These are phyloP conservation scores for Boletus rufocinnamomeus DNA, from an alignment of 768 basidiomycete species.

Conservation along the genomic window DNA sequence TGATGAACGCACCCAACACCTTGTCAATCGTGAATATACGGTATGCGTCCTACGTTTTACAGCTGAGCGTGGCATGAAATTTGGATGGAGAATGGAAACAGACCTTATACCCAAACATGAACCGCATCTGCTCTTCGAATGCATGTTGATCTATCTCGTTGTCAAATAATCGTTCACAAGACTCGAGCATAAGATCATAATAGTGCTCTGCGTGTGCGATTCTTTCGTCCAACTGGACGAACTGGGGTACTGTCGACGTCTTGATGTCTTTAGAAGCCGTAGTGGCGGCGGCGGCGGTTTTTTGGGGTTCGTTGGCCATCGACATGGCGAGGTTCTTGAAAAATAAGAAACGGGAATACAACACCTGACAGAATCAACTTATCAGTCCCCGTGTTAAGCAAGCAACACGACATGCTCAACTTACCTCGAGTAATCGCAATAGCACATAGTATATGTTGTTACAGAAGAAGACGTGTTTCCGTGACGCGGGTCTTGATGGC, in stretches of 20 bases:
- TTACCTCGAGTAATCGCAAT: conserved; percentile 82
- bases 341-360: conserved; percentile 77
- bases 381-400: conserved; percentile 2
- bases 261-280: conserved; percentile 31
- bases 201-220: conserved; percentile 59
- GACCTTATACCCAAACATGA: conserved; percentile 84
- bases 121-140: conserved; percentile 91
- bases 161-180: conserved; percentile 90
- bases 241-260: conserved; percentile 31
- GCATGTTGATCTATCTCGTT: conserved; percentile 83
- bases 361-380: conserved; percentile 49
- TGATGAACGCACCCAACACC: conserved; percentile 83
- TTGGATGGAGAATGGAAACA: not conserved
- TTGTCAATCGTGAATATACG: conserved; percentile 95
- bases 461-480: conserved; percentile 73
- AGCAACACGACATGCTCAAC: conserved; percentile 22
- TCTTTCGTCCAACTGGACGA: conserved; percentile 36
- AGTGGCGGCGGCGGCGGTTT: not conserved
- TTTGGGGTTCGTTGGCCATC: conserved; percentile 34
- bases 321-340: conserved; percentile 74
- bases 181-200: conserved; percentile 81
- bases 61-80: conserved; percentile 3
- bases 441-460: conserved; percentile 89
- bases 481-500: conserved; percentile 39
- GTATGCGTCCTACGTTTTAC: conserved; percentile 62